Base-by-base conservation (phyloP, 2,329 filamentous ascomycete species). In the Ascocoryne sarcoides region DNA sequence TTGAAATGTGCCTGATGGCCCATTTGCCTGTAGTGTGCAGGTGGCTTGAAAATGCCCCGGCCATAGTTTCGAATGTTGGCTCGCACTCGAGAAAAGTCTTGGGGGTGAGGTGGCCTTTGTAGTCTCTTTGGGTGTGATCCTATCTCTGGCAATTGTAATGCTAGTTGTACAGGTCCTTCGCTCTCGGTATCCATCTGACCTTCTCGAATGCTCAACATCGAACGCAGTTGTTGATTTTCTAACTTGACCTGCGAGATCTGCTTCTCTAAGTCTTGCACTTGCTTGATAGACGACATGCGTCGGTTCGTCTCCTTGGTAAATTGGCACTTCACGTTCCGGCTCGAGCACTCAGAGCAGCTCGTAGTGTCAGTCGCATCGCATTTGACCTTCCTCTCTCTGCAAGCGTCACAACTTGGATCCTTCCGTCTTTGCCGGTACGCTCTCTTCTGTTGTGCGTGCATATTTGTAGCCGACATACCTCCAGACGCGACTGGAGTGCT, bases 281-380 rank as follows among this genome's bases (percentile, higher is more conserved):
- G 92, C 75, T 96, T 98, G 66, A 96, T 96, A 1, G 90, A 96
- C 14, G 92, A 96, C 92, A 98, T 98, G 47, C 92, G 79, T 44
- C 92, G 76, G 61, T 98, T 98, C 10, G 92, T 98, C 64, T 98
- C 92, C 65, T 98, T 98, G 36, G 92, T 98, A 60, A 98, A 98
- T 59, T 96, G 90, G 60, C 92, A 98, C 62, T 93, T 94, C 50
- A 96, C 90, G 59, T 90, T 93, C 50, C 92, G 82, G 61, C 89
- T 95, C 4, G 87, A 92, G 65, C 92, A 98, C 65, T 98, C 92
- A 2, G 92, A 95, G 62, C 92, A 98, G 64, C 90, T 95, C 9
- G 85, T 82, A 14, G 86, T 95, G 60, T 96, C 92, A 12, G 92
- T 96, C 21, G 92, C 92, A 67, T 98, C 92, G 62, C 92, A 98